Conservation (phyloP, 345 rosid genomes). For the Linum lewisii region DNA sequence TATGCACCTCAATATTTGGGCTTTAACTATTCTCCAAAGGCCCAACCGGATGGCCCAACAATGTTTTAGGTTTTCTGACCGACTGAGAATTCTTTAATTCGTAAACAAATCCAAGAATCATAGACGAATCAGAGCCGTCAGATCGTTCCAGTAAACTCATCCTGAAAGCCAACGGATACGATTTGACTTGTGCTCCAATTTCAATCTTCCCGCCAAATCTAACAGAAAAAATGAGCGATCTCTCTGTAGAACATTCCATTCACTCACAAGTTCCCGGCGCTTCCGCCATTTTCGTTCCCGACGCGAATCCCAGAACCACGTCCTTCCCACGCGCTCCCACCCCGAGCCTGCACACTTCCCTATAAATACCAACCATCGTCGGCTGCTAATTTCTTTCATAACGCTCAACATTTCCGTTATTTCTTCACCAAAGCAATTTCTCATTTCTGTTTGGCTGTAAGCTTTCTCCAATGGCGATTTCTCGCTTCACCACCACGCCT, state of each 20-base stretch:
- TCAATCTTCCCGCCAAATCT: no score
- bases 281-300: neutral
- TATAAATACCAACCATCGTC: neutral
- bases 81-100: no score
- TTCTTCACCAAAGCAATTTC: neutral
- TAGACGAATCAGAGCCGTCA: no score
- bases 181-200: no score
- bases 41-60: no score
- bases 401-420: neutral
- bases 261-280: neutral
- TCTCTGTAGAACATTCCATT: neutral
- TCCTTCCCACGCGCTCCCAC: constrained; percentile 4
- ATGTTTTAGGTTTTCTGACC: no score
- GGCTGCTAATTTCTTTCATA: neutral
- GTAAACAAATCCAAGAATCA: no score
- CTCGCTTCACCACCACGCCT: constrained; percentile 4
- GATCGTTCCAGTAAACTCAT: no score
- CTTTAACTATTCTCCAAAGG: no score
- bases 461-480: constrained; percentile 22
- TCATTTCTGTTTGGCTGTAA: neutral
- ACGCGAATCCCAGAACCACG: neutral
- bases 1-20: no score
- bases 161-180: no score
- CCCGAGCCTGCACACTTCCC: neutral
- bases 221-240: no score